These are phyloP conservation scores for Lachancea nothofagi DNA, from an alignment of 805 yeast species.

Conservation along the genomic window DNA sequence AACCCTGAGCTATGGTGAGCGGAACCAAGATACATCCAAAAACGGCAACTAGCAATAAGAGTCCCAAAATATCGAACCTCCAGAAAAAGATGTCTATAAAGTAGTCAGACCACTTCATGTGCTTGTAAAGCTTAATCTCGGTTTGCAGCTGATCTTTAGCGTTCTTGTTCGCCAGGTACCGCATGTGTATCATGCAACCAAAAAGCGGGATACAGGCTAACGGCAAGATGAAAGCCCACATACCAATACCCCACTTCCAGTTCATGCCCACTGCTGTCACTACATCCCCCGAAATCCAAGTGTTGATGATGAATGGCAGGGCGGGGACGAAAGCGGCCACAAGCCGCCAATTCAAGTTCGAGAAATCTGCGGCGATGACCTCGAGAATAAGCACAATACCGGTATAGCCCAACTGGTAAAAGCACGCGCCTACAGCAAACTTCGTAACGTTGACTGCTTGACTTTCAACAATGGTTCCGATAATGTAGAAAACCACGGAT, in stretches of 20 bases:
- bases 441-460: conserved; percentile 46
- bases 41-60: conserved; percentile 47
- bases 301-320: conserved; percentile 61
- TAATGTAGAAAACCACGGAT: conserved; percentile 42
- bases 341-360: conserved; percentile 61
- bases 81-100: conserved; percentile 43
- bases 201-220: conserved; percentile 45
- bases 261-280: conserved; percentile 32
- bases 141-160: conserved; percentile 34
- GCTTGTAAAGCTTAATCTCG: conserved; percentile 8
- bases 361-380: conserved; percentile 54
- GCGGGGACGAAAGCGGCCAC: conserved; percentile 57
- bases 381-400: conserved; percentile 52
- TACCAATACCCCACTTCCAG: conserved; percentile 54
- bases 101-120: conserved; percentile 19
- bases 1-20: conserved; percentile 63
- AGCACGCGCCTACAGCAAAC: conserved; percentile 52
- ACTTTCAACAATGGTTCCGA: conserved; percentile 52
- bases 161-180: conserved; percentile 39
- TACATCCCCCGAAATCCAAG: conserved; percentile 63
- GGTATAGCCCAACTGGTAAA: conserved; percentile 15
- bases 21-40: conserved; percentile 62
- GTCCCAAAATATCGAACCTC: conserved; percentile 58
- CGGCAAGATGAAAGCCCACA: conserved; percentile 58
- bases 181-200: conserved; percentile 43